Conservation (phyloP, 2,329 filamentous ascomycete genomes). For the Colletotrichum eleusines region DNA sequence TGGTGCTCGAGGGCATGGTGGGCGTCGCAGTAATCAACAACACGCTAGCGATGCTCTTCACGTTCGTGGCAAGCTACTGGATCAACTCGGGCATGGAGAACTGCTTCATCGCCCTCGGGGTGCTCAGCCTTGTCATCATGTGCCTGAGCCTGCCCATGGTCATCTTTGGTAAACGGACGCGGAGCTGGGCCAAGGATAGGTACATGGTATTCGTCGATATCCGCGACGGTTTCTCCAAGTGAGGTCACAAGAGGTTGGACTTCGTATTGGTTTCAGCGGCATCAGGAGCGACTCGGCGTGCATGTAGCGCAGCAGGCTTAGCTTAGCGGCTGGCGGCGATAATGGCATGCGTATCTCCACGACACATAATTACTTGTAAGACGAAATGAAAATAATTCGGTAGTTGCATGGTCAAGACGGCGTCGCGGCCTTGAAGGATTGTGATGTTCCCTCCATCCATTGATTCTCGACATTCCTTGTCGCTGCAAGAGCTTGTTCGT, state of each 20-base stretch:
- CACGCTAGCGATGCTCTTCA: slow-evolving; percentile 65
- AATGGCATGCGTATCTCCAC: too few species aligned
- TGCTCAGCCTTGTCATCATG: slow-evolving; percentile 63
- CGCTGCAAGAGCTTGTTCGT: not conserved
- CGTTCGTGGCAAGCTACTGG: slow-evolving; percentile 64
- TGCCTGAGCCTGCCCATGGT: slow-evolving; percentile 66
- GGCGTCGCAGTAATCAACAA: slow-evolving; percentile 70
- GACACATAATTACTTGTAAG: not conserved
- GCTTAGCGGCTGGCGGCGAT: not conserved
- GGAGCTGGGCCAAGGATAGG: slow-evolving; percentile 60
- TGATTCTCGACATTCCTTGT: not conserved
- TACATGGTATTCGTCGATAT: slow-evolving; percentile 62
- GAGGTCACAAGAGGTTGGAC: not conserved
- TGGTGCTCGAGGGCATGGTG: slow-evolving; percentile 70
- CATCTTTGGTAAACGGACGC: slow-evolving; percentile 62
- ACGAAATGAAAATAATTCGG: not conserved
- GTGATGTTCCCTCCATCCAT: not conserved
- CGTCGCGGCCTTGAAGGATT: not conserved
- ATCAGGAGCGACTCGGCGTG: not conserved
- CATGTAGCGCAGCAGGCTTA: not conserved
- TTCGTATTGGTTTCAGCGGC: not conserved
- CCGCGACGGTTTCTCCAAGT: slow-evolving; percentile 53
- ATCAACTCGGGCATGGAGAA: slow-evolving; percentile 59
- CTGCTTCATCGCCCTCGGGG: slow-evolving; percentile 65
- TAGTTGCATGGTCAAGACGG: too few species aligned